Evolutionary conservation across 2,329 filamentous ascomycete species (phyloP), one percentile per base, ranked within the genome.

Genomic region (Catunica adiposa): DNA sequence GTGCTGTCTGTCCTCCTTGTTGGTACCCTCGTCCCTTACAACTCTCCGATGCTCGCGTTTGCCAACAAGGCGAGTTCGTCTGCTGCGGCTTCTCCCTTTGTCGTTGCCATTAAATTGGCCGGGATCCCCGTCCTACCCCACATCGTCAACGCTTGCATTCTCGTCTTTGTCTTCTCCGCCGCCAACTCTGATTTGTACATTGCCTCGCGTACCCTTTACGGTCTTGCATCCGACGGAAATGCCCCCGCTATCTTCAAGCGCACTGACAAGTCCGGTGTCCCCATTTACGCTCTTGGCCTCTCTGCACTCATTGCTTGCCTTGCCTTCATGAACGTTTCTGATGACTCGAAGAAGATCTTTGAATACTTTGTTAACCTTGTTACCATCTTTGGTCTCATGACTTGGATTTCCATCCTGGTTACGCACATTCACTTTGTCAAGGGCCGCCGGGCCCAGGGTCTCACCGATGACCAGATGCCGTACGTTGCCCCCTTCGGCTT

Each of bases 151-250:
- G 84, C 71, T 31, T 84, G 81, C 63, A 87, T 89, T 61, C 70
- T 86, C 59, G 65, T 87, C 60, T 88, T 88, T 64, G 83, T 86
- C 62, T 86, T 89, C 68, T 84, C 80, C 11, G 84, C 84, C 14
- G 77, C 83, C 60, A 89, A 89, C 72, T 86, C 82, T 1, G 84
- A 88, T 69, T 70, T 88, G 23, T 89, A 88, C 74, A 86, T 81
- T 62, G 83, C 82, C 20, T 83, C 79, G 60, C 80, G 83, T 55
- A 86, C 81, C 5, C 74, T 88, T 55, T 84, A 86, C 66, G 83
- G 83, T 58, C 76, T 90, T 5, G 81, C 86, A 1, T 75, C 79
- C 6, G 82, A 87, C 63, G 79, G 81, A 40, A 79, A 85, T 42
- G 86, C 86, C 0, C 86, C 86, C 0, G 71, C 71, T 58, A 79